Conservation (phyloP, 2,329 filamentous ascomycete species). For the Colletotrichum karsti region DNA sequence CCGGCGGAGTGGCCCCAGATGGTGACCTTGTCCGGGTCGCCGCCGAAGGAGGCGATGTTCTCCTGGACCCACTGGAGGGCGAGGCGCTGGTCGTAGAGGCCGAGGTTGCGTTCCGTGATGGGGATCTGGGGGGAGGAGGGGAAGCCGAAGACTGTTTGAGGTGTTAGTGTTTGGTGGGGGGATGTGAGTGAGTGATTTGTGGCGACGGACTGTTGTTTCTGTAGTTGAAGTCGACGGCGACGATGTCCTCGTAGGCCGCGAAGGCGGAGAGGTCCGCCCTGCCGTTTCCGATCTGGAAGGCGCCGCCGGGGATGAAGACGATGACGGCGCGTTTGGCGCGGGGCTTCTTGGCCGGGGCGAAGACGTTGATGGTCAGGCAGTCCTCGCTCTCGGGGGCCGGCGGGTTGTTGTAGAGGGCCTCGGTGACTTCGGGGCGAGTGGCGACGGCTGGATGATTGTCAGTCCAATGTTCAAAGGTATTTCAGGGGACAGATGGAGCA, state of each 20-base stretch:
- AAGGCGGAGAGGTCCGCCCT: conserved; percentile 28
- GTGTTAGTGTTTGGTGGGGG: neutral
- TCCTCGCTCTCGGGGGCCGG: conserved; percentile 35
- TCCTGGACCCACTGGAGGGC: conserved; percentile 43
- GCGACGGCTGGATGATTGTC: neutral
- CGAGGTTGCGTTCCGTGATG: conserved; percentile 31
- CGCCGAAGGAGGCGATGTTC: conserved; percentile 39
- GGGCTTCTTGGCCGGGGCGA: conserved; percentile 28
- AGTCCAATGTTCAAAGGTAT: neutral
- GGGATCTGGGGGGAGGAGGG: neutral
- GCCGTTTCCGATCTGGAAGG: conserved; percentile 35
- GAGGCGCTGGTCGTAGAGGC: conserved; percentile 37
- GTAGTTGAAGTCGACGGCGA: conserved; percentile 37
- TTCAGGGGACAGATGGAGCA: rapidly evolving
- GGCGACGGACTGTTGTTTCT: conserved; percentile 34
- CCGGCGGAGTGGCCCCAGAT: conserved; percentile 43
- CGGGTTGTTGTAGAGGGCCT: neutral
- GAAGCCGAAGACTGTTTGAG: conserved; percentile 32
- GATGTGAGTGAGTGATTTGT: too few species aligned
- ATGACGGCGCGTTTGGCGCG: conserved; percentile 30
- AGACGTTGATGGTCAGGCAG: conserved; percentile 38
- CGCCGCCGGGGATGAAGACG: conserved; percentile 37
- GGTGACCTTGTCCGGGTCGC: conserved; percentile 38
- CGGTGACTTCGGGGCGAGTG: neutral
- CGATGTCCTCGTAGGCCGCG: conserved; percentile 36